phyloP scores from a whole-genome alignment of 208 protist species.

The Leishmania tarentolae region DNA sequence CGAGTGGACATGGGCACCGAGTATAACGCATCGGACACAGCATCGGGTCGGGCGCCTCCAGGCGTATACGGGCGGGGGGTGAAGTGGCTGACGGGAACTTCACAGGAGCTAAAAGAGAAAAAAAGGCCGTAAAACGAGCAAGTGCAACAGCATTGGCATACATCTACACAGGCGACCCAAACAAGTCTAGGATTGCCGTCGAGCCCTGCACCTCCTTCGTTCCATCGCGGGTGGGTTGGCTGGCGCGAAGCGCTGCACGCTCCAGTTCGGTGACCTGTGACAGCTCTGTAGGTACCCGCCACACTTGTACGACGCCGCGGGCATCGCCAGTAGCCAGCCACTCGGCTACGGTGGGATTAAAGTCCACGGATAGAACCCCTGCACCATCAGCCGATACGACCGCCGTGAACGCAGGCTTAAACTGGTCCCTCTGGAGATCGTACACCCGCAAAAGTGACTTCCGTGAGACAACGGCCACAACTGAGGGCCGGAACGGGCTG shows the following conservation, averaged over 20 bases:
- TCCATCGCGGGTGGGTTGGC: conserved; percentile 27
- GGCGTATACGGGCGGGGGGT: neutral
- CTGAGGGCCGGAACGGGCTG: conserved; percentile 83
- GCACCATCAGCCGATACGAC: conserved; percentile 71
- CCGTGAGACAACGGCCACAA: conserved; percentile 81
- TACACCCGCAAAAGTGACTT: conserved; percentile 84
- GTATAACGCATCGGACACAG: neutral
- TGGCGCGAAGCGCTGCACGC: conserved; percentile 62
- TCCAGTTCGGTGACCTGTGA: conserved; percentile 79
- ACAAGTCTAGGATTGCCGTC: conserved; percentile 47
- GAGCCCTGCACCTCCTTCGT: conserved; percentile 15
- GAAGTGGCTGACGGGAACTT: neutral
- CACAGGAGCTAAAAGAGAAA: neutral
- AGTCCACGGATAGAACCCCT: conserved; percentile 62
- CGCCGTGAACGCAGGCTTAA: conserved; percentile 58
- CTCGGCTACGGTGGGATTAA: conserved; percentile 62
- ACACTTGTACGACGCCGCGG: conserved; percentile 67
- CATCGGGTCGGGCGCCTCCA: neutral
- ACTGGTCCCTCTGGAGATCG: conserved; percentile 74
- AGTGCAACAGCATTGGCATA: neutral
- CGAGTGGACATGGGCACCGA: neutral
- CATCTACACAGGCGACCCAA: conserved; percentile 64
- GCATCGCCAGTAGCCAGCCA: conserved; percentile 84
- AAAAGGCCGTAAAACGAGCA: neutral
- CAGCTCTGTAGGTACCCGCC: conserved; percentile 69